Evolutionary conservation across 2,329 filamentous ascomycete genomes (phyloP).

Genomic region (Fusarium heterosporum): DNA sequence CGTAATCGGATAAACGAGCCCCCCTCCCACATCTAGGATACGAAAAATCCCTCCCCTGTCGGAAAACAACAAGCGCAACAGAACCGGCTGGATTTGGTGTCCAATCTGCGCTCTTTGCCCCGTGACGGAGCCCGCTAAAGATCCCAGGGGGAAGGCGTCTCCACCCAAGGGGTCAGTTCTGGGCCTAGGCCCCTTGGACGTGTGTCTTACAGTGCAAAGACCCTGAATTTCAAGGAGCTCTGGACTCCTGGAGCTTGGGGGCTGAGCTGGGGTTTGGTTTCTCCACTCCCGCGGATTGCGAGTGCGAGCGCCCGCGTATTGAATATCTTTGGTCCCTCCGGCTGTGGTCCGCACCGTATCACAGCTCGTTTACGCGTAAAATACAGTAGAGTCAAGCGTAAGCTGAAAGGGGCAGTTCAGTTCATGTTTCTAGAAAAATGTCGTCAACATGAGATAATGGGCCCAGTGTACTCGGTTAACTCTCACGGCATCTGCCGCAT

Average conservation of each 20-base stretch:
- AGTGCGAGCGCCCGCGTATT: not conserved
- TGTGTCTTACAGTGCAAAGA: conserved; percentile 15
- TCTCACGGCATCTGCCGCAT: not conserved
- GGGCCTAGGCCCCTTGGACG: no score
- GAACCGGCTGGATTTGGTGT: not conserved
- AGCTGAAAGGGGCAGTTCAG: not conserved
- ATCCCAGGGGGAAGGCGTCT: no score
- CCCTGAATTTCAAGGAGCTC: conserved; percentile 7
- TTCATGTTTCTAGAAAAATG: not conserved
- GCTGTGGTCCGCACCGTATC: not conserved
- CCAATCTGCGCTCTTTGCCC: conserved; percentile 2
- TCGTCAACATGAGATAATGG: not conserved
- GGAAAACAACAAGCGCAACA: conserved; percentile 14
- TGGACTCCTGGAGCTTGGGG: not conserved
- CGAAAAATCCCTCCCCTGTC: conserved; percentile 27
- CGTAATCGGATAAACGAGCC: conserved; percentile 22
- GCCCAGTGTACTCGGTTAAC: not conserved
- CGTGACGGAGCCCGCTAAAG: not conserved
- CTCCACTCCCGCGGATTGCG: not conserved
- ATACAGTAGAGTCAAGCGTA: not conserved
- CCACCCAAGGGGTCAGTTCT: no score
- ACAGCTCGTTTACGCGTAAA: not conserved
- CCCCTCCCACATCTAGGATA: not conserved
- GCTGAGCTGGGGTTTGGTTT: not conserved
- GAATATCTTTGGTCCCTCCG: not conserved